Base-by-base conservation (phyloP, 371 early-diverging fungal species). In the Actinomucor elegans region DNA sequence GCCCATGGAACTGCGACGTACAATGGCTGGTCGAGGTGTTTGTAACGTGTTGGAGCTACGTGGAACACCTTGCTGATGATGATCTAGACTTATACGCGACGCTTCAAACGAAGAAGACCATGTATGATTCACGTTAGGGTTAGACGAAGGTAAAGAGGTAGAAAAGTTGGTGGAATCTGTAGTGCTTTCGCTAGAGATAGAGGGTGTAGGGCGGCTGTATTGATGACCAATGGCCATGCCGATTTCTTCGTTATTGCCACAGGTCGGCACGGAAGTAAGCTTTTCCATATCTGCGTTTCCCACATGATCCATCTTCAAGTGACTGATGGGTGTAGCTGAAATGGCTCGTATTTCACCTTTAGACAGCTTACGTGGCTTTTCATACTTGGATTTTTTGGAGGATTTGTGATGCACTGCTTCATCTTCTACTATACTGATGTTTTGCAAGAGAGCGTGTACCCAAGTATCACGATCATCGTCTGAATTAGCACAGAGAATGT, bases 381-480 rank as follows among this genome's bases (percentile, higher is more conserved):
- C 67, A 14, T 36, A 23, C 17, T 49, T 52, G 21, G 57, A 57
- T 48, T 66, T 66, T 26, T 49, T 52, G 7, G 27, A 14, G 26
- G 27, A 28, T 34, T 36, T 28, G 11, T 26, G 41, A 7, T 18
- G 4, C 23, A 32, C 6, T 8, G 42, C 26, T 14, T 55, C 57
- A 1, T 57, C 54, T 44, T 73, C 69, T 17, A 52, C 69, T 23
- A 64, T 55, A 23, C 65, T 69, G 29, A 84, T 77, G 31, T 84
- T 75, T 20, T 69, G 62, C 33, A 80, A 50, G 9, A 90, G 55
- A 0, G 87, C 86, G 43, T 82, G 81, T 0, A 94, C 89, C 94
- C 94, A 96, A 28, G 84, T 87, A 59, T 94, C 94, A 34, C 95
- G 83, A 55, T 96, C 97, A 42, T 77, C 73, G 49, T 94, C 94